These are phyloP conservation scores for Talaromyces thailandensis DNA, from an alignment of 495 filamentous ascomycete genomes.

Conservation along the genomic window DNA sequence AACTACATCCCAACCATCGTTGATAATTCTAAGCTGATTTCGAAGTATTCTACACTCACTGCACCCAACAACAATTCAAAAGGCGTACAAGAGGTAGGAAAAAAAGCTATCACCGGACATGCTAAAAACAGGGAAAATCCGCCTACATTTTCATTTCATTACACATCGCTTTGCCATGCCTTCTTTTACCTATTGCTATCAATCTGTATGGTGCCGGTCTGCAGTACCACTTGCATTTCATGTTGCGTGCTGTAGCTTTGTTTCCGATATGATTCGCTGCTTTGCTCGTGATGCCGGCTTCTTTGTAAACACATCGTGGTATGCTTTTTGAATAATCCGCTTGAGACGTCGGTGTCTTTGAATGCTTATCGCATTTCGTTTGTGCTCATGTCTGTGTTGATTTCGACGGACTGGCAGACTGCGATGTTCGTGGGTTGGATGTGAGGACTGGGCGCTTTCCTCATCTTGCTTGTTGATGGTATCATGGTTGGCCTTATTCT, in stretches of 20 bases:
- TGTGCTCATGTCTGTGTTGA: background rate
- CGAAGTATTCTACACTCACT: too few relatives aligned
- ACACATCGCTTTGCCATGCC: background rate
- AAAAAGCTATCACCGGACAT: too few relatives aligned
- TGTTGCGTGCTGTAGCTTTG: constrained; percentile 33
- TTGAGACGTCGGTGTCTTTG: background rate
- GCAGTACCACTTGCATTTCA: constrained; percentile 38
- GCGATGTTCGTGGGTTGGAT: background rate
- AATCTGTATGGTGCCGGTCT: constrained; percentile 38
- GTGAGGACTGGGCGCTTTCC: background rate
- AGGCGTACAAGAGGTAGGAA: too few relatives aligned
- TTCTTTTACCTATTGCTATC: constrained; percentile 8
- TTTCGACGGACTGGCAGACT: background rate
- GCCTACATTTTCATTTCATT: too few relatives aligned
- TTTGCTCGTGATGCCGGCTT: background rate
- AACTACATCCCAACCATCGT: too few relatives aligned
- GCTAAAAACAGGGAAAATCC: too few relatives aligned
- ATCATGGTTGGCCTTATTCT: background rate
- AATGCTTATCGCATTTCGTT: background rate
- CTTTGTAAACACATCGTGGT: background rate
- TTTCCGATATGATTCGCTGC: constrained; percentile 16
- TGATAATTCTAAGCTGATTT: too few relatives aligned
- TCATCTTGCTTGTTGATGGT: background rate
- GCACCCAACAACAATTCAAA: too few relatives aligned
- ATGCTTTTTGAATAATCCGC: background rate